Evolutionary conservation across 2,329 filamentous ascomycete species (phyloP), one percentile per base, ranked within the genome.

Genomic region (Microdochium nivale): DNA sequence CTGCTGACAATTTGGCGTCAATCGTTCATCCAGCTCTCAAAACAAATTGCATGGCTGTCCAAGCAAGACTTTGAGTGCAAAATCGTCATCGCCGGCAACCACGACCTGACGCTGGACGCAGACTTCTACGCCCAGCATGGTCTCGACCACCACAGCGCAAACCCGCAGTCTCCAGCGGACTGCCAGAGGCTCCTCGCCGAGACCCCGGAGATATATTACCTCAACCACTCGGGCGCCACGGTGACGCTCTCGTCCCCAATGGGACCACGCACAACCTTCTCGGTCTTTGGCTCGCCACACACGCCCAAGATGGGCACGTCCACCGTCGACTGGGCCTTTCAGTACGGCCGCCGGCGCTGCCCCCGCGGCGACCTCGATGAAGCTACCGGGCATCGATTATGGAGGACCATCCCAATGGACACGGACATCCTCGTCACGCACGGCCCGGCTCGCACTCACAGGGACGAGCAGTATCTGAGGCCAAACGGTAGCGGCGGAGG

Each of bases 11-110:
- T n/a, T n/a, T n/a, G n/a, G n/a, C n/a, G n/a, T n/a, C n/a, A n/a
- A n/a, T n/a, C 44, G 5, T 9, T 16, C 25, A 24, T 25, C 46
- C 49, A 80, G 64, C 70, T 90, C 19, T 75, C 77, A 49, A 84
- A 78, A 59, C 76, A 80, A 0, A 72, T 87, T 0, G 68, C 73
- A 21, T 91, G 87, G 86, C 71, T 90, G 8, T 80, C 87, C 56
- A 76, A 76, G 50, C 76, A 83, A 3, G 74, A 82, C 49, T 89
- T 87, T 56, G 82, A 88, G 59, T 76, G 75, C 59, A 90, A 88
- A 62, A 80, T 90, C 56, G 76, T 89, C 37, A 68, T 89, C 56
- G 85, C 84, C 55, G 85, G 87, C 25, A 91, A 90, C 62, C 87
- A 90, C 66, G 87, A 90, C 61, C 72, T 87, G 49, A 86, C 84